Evolutionary conservation across 202 grass and related monocot species (phyloP).

Genomic region (Tripidium arundinaceum): DNA sequence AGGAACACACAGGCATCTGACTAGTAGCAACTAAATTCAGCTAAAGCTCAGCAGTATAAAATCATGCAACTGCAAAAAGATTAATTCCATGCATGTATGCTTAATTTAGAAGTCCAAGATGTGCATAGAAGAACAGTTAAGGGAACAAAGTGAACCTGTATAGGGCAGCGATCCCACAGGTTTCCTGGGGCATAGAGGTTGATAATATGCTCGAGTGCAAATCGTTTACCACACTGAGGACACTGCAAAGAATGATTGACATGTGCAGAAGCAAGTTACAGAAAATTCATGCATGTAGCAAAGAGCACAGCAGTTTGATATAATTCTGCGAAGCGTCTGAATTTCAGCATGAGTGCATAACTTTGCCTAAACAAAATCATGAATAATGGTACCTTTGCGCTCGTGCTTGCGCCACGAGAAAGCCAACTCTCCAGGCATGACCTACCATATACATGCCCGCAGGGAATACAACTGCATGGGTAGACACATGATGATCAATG

Average conservation of each 20-base stretch:
- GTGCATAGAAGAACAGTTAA: neutral
- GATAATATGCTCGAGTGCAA: neutral
- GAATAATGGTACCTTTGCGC: neutral
- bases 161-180: neutral
- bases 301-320: neutral
- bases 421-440: neutral
- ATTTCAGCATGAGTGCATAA: neutral
- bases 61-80: neutral
- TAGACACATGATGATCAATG: neutral
- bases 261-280: neutral
- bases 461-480: neutral
- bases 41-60: neutral
- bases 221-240: neutral
- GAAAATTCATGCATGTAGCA: neutral
- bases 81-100: neutral
- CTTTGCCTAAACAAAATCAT: neutral
- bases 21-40: neutral
- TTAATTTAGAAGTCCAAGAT: neutral
- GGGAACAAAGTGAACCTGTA: neutral
- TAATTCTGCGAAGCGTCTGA: neutral
- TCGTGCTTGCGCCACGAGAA: no score
- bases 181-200: neutral
- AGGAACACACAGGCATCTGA: neutral
- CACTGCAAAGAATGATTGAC: neutral
- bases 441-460: neutral